A percentile compares a stretch with the other conserved stretches of the same genome.
Conservation (phyloP, 106 monocot genomes). For the Platanthera guangdongensis region DNA sequence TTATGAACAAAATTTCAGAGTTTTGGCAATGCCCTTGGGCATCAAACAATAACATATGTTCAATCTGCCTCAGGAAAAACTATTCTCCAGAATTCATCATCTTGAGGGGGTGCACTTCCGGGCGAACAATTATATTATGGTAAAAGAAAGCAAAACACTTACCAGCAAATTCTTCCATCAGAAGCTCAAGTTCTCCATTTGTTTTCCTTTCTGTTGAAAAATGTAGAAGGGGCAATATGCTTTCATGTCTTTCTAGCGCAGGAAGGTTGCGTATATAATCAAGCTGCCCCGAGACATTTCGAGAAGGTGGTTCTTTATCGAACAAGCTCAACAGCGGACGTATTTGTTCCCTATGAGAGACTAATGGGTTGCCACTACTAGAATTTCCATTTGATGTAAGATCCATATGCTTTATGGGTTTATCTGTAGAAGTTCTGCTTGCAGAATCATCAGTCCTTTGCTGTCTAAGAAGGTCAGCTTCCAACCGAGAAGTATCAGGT, state of each 20-base stretch:
- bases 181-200: slow-evolving; percentile 87
- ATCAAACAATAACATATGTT: too few relatives aligned
- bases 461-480: slow-evolving; percentile 32
- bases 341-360: slow-evolving; percentile 52
- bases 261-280: slow-evolving; percentile 84
- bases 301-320: slow-evolving; percentile 92
- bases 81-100: too few relatives aligned
- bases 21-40: too few relatives aligned
- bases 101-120: too few relatives aligned
- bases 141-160: slow-evolving; percentile 11
- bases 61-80: too few relatives aligned
- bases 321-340: slow-evolving; percentile 82
- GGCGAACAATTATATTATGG: neutral
- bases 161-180: slow-evolving; percentile 98
- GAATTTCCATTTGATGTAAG: slow-evolving; percentile 34
- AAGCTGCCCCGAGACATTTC: slow-evolving; percentile 86
- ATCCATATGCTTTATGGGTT: slow-evolving; percentile 48
- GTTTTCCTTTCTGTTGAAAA: slow-evolving; percentile 76
- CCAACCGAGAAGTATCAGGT: slow-evolving; percentile 29
- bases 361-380: slow-evolving; percentile 15
- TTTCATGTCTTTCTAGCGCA: slow-evolving; percentile 78
- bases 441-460: slow-evolving; percentile 41
- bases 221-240: slow-evolving; percentile 88
- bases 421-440: slow-evolving; percentile 66
- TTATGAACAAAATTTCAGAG: too few relatives aligned